These are phyloP conservation scores for Wallacemonas sp. DNA, from an alignment of 208 protist species.

Conservation along the genomic window DNA sequence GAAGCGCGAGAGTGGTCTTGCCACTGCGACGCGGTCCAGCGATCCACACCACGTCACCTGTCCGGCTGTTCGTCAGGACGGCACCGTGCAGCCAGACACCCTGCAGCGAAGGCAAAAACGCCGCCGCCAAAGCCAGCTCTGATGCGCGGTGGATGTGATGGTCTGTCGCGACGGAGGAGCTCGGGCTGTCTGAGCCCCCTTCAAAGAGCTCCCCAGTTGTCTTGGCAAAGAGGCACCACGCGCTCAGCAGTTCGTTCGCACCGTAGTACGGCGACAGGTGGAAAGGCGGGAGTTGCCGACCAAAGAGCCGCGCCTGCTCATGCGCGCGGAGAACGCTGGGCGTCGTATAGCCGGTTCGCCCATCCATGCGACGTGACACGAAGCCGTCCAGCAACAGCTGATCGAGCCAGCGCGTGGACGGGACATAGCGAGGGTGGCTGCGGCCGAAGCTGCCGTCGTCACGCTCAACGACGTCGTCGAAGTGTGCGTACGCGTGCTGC, in stretches of 20 bases:
- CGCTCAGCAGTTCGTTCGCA: constrained; percentile 47
- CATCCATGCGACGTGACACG: constrained; percentile 54
- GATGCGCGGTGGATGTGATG: constrained; percentile 32
- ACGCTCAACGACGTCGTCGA: background rate
- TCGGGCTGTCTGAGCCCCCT: background rate
- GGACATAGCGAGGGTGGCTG: constrained; percentile 8
- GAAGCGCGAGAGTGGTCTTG: constrained; percentile 82
- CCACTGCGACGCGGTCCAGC: constrained; percentile 53
- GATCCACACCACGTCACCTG: constrained; percentile 47
- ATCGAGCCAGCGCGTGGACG: constrained; percentile 49
- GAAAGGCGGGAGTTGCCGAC: constrained; percentile 38
- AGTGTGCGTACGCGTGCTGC: constrained; percentile 33
- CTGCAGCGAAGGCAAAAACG: constrained; percentile 37
- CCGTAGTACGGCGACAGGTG: constrained; percentile 70
- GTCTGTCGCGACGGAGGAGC: too few relatives aligned
- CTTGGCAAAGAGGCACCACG: constrained; percentile 74
- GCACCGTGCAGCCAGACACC: constrained; percentile 64
- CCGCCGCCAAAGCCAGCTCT: constrained; percentile 42
- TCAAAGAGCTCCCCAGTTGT: background rate
- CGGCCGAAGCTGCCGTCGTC: background rate
- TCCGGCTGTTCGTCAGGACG: constrained; percentile 37
- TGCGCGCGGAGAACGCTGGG: constrained; percentile 33
- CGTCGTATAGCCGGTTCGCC: constrained; percentile 48
- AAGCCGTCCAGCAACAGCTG: constrained; percentile 74
- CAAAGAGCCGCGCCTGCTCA: constrained; percentile 24